Evolutionary conservation across 805 yeast genomes (phyloP), one percentile per base, ranked within the genome.

Genomic region (Suhomyces kilbournensis): DNA sequence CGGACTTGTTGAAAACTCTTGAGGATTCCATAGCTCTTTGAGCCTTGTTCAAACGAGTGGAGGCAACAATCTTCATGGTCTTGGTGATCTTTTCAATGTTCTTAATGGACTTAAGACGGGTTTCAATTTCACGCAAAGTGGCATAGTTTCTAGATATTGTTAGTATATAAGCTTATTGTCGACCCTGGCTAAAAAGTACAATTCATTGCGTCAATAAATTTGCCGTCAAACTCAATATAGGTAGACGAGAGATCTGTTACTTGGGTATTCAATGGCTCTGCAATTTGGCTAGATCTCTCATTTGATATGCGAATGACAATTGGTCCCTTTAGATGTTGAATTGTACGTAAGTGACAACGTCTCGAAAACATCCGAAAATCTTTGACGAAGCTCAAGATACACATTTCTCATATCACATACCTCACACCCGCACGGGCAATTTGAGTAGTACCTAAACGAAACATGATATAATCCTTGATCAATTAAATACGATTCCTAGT

Each of bases 61-160:
- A 93, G 42, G 99, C 99, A 67, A 94, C 99, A 77, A 94, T 87
- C 82, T 92, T 94, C 98, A 94, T 94, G 75, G 99, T 94, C 79
- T 94, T 94, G 78, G 99, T 94, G 79, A 94, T 94, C 82, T 94
- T 94, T 80, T 94, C 97, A 74, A 94, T 93, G 83, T 94, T 94
- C 82, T 93, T 94, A 74, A 94, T 94, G 60, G 97, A 90, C 81
- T 94, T 94, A 71, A 94, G 85, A 81, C 99, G 96, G 75, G 83
- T 88, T 81, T 94, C 99, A 69, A 94, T 96, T 78, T 94, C 99
- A 80, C 97, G 93, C 72, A 94, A 83, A 64, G 99, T 94, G 68
- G 99, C 99, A 81, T 90, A 93, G 81, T 85, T 86, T 87, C 97
- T 89, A 57, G 22, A 45, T 28, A 67, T 67, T 69, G 67, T 73